Conservation (phyloP, 2,329 filamentous ascomycete species). For the Capronia coronata region DNA sequence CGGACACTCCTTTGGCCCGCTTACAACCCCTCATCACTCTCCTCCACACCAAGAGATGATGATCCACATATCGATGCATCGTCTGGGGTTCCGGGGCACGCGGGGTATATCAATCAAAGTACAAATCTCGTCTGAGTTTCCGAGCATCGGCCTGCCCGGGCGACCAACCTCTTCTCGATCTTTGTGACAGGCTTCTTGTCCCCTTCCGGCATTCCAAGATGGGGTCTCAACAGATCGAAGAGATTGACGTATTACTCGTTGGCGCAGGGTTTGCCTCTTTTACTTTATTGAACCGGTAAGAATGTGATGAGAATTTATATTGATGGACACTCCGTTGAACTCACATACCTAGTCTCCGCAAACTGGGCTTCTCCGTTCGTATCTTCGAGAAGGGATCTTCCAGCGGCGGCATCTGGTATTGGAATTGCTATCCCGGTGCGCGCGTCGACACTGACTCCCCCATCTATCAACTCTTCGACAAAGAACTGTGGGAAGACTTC, state of each 20-base stretch:
- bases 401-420: conserved; percentile 36
- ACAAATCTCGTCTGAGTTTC: neutral
- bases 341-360: conserved; percentile 37
- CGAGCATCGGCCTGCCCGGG: neutral
- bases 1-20: conserved; percentile 16
- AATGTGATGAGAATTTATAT: neutral
- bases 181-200: neutral
- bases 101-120: conserved; percentile 9
- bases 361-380: conserved; percentile 43
- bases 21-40: neutral
- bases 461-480: conserved; percentile 24
- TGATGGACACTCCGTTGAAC: neutral
- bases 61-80: conserved; percentile 1
- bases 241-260: conserved; percentile 27
- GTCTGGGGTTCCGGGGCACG: conserved; percentile 4
- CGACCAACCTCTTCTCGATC: too few species aligned
- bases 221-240: conserved; percentile 18
- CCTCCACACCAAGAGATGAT: neutral
- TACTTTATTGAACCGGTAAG: conserved; percentile 41
- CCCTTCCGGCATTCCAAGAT: conserved; percentile 4
- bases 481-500: conserved; percentile 42
- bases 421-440: conserved; percentile 39
- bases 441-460: conserved; percentile 23
- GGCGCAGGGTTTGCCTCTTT: conserved; percentile 40
- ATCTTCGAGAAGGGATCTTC: conserved; percentile 50